Evolutionary conservation across 768 basidiomycete genomes (phyloP), one percentile per base, ranked within the genome.

Genomic region (Jaapia argillacea): DNA sequence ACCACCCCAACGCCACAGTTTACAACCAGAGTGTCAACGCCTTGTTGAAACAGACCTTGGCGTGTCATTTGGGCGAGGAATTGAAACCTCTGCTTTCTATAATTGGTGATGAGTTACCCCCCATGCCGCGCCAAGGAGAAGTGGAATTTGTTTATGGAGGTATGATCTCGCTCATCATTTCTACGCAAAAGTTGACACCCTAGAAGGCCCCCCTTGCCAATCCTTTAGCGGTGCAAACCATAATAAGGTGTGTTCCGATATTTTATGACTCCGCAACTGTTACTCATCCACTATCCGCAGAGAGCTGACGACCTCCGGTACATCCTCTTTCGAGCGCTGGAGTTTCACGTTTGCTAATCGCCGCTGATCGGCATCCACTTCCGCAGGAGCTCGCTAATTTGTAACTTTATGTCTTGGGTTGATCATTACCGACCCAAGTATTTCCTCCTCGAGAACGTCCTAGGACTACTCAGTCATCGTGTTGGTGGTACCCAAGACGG

Each of bases 121-220:
- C 58, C 0, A 69, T 87, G 68, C 85, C 84, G 5, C 62, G 64
- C 45, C 71, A 66, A 28, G 72, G 70, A 3, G 73, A 77, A 12
- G 72, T 84, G 2, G 81, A 84, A 49, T 72, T 87, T 43, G 74
- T 87, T n/a, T 82, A 71, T 58, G 82, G 85, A 46, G 81, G 83
- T 80, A 60, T 38, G 71, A 10, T 58, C 4, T 10, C 23, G 14
- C 33, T 50, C 28, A 10, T n/a, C 4, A 10, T 24, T 36, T 37
- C 28, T 16, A 33, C 28, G 16, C 16, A 33, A 16, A 33, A 33
- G 31, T 16, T 13, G 43, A 14, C 40, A 10, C 10, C 21, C 24
- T 43, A 10, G 5, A 44, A 84, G 84, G 84, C 3, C 82, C 84
- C 3, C 85, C 85, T 10, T 87, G 85, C 51, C 85, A 86, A 49